Conservation (phyloP, 805 yeast genomes). For the Candida easanensis region DNA sequence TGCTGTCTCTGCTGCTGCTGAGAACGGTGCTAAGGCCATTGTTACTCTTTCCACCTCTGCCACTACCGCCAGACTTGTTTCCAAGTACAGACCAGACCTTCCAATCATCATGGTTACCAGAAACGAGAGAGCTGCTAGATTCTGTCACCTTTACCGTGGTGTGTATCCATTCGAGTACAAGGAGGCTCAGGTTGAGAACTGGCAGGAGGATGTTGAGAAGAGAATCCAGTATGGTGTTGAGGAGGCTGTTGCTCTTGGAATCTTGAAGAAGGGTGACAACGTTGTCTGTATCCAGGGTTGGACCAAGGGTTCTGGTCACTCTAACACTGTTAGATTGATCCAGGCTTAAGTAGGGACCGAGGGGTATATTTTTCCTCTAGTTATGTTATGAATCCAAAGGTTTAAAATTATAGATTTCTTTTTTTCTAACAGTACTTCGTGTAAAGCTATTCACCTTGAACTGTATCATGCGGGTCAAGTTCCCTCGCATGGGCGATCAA, state of each 20-base stretch:
- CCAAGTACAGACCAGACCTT: constrained; percentile 96
- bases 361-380: neutral
- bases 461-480: too few species aligned
- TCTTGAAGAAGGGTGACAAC: constrained; percentile 82
- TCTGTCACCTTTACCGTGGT: constrained; percentile 95
- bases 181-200: constrained; percentile 58
- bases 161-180: constrained; percentile 94
- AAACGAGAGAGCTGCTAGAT: constrained; percentile 90
- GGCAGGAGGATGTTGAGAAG: constrained; percentile 95
- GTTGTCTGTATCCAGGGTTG: constrained; percentile 97
- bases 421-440: too few species aligned
- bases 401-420: too few species aligned
- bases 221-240: constrained; percentile 91
- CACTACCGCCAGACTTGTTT: constrained; percentile 89
- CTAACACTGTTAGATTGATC: constrained; percentile 94
- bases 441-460: too few species aligned
- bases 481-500: too few species aligned
- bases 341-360: constrained; percentile 47
- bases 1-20: constrained; percentile 94
- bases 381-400: too few species aligned
- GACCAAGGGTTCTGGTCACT: constrained; percentile 98
- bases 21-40: constrained; percentile 95
- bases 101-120: constrained; percentile 98
- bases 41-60: constrained; percentile 95
- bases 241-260: constrained; percentile 84